Conservation (phyloP, 192 early-diverging fungal genomes). For the Rhizophagus prolifer region DNA sequence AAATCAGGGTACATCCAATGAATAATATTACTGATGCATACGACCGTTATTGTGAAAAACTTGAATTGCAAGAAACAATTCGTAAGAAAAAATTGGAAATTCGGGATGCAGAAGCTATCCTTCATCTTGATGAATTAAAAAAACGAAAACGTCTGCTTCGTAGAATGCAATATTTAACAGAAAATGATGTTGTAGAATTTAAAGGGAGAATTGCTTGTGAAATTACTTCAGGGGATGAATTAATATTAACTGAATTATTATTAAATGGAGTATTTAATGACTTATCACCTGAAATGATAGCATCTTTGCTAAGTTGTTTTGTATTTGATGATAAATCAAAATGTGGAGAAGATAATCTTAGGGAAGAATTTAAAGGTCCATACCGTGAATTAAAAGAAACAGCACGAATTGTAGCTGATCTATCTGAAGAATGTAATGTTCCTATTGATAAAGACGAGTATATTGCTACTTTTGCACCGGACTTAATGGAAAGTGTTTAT, state of each 20-base stretch:
- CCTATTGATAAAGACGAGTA: slow-evolving; percentile 86
- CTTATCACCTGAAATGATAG: slow-evolving; percentile 74
- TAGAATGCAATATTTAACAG: slow-evolving; percentile 71
- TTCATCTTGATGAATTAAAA: slow-evolving; percentile 88
- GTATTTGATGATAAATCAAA: slow-evolving; percentile 78
- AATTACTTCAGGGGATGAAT: slow-evolving; percentile 86
- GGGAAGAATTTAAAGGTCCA: slow-evolving; percentile 78
- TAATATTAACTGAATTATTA: slow-evolving; percentile 90
- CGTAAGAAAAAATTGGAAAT: slow-evolving; percentile 55
- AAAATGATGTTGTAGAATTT: slow-evolving; percentile 82
- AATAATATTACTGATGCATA: slow-evolving; percentile 52
- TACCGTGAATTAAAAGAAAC: slow-evolving; percentile 80
- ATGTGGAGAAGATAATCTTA: slow-evolving; percentile 50
- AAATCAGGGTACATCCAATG: slow-evolving; percentile 65
- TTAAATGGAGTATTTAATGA: slow-evolving; percentile 93
- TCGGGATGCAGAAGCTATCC: slow-evolving; percentile 67
- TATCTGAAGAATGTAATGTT: slow-evolving; percentile 87
- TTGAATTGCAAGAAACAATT: not conserved
- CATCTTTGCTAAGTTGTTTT: slow-evolving; percentile 89
- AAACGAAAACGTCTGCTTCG: slow-evolving; percentile 82
- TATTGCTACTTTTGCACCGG: slow-evolving; percentile 76
- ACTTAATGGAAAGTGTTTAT: slow-evolving; percentile 94
- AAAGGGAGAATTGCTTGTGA: slow-evolving; percentile 96
- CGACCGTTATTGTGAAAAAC: slow-evolving; percentile 43
- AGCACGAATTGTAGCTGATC: slow-evolving; percentile 80